Percentiles rank a stretch among this genome's conserved stretches.
phyloP scores from a whole-genome alignment of 441 rosid genomes.

The Gossypium gossypioides region DNA sequence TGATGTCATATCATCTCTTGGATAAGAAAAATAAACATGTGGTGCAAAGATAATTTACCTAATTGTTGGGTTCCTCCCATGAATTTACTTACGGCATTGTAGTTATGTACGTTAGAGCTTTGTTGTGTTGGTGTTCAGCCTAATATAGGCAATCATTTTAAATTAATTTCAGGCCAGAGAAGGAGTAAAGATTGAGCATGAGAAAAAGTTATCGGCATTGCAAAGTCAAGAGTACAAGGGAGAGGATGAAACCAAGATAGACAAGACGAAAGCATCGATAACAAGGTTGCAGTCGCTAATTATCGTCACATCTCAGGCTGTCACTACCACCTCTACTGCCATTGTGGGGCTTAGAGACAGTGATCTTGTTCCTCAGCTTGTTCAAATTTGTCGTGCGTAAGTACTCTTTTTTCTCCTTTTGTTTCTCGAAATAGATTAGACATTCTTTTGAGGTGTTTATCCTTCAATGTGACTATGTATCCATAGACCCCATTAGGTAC shows the following conservation, averaged over 20 bases:
- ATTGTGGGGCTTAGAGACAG: conserved; percentile 63
- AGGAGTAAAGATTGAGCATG: conserved; percentile 78
- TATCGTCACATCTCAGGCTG: conserved; percentile 74
- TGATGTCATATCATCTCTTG: not conserved
- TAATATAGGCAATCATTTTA: not conserved
- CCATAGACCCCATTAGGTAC: not conserved
- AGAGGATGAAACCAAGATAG: conserved; percentile 64
- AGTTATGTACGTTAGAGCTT: not conserved
- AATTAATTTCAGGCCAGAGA: conserved; percentile 55
- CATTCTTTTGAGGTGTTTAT: not conserved
- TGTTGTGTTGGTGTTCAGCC: not conserved
- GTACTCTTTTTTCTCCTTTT: conserved; percentile 14
- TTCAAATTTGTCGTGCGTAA: conserved; percentile 79
- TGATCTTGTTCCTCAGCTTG: conserved; percentile 82
- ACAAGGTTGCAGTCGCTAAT: conserved; percentile 59
- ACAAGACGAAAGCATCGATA: conserved; percentile 75
- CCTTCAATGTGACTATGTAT: not conserved
- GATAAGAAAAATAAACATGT: not conserved
- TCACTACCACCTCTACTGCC: conserved; percentile 69
- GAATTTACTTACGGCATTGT: not conserved
- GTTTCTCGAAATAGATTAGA: not conserved
- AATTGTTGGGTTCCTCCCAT: not conserved
- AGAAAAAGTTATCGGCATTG: conserved; percentile 63
- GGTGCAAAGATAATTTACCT: not conserved
- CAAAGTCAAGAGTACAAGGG: conserved; percentile 93